phyloP scores from a whole-genome alignment of 1,284 basidiomycete genomes.

The Stygiomarasmius scandens region DNA sequence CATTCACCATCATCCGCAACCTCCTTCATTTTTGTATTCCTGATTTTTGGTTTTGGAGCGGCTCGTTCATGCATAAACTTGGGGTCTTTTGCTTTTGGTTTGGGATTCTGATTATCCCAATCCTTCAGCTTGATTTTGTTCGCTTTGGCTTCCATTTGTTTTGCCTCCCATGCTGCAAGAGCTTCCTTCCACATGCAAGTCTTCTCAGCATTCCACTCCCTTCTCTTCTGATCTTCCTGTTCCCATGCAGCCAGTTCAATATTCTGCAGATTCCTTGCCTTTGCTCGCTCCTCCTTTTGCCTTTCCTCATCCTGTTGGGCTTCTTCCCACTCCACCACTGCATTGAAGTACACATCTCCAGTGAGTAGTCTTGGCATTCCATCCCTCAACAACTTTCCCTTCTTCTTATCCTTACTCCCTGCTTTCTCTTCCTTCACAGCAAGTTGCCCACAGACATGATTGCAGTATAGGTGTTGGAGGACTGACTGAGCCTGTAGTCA shows the following conservation, averaged over 20 bases:
- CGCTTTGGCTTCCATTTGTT: too few species aligned
- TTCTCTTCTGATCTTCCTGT: too few species aligned
- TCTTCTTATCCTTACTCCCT: neutral
- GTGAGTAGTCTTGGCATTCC: neutral
- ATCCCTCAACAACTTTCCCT: neutral
- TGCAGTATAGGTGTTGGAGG: neutral
- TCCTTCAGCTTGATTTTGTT: too few species aligned
- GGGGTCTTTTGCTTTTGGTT: too few species aligned
- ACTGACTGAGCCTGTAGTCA: neutral
- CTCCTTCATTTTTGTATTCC: too few species aligned
- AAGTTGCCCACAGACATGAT: neutral
- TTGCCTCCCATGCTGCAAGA: too few species aligned
- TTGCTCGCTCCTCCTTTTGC: neutral
- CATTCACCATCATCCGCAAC: too few species aligned
- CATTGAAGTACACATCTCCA: slow-evolving; percentile 2
- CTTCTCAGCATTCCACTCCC: too few species aligned
- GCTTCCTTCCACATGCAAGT: too few species aligned
- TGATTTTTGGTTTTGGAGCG: too few species aligned
- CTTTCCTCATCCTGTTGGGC: neutral
- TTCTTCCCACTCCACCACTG: neutral
- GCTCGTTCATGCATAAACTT: too few species aligned
- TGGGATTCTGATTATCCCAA: too few species aligned
- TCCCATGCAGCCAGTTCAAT: neutral
- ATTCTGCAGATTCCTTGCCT: neutral
- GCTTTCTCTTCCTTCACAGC: neutral